phyloP scores from a whole-genome alignment of 1,284 basidiomycete genomes.

The Puccinia hordei region DNA sequence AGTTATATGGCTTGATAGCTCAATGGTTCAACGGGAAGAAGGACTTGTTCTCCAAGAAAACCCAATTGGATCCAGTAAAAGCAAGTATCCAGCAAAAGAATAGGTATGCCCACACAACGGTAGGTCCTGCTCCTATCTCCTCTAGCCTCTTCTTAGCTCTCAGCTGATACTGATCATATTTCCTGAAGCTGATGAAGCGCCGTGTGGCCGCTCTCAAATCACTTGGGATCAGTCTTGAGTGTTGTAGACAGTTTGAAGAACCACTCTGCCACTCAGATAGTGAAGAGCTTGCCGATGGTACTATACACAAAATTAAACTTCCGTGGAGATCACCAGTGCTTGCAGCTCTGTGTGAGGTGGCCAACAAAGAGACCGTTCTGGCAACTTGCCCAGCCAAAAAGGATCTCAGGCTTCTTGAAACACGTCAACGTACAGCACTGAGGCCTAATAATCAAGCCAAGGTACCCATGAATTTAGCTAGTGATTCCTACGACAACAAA shows the following conservation, averaged over 20 bases:
- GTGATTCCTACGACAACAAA: neutral
- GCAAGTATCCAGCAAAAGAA: neutral
- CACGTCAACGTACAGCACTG: neutral
- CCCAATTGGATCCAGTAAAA: neutral
- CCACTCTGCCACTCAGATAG: conserved; percentile 14
- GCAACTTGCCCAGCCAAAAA: neutral
- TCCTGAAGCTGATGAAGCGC: neutral
- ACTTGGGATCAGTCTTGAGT: neutral
- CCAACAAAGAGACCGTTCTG: no score
- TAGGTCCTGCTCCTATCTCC: neutral
- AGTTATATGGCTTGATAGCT: neutral
- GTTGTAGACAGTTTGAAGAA: conserved; percentile 1
- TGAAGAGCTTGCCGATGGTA: conserved; percentile 3
- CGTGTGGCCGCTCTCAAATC: neutral
- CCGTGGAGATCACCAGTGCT: conserved; percentile 7
- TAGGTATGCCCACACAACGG: neutral
- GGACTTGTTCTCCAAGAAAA: neutral
- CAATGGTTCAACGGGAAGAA: conserved; percentile 3
- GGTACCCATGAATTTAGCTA: neutral
- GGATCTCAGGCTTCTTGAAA: conserved; percentile 6
- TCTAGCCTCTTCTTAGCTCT: neutral
- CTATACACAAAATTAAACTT: neutral
- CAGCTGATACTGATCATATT: neutral
- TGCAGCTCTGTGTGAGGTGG: conserved; percentile 5
- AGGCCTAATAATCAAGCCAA: neutral